Evolutionary conservation across 208 protist species (phyloP), one percentile per base, ranked within the genome.

Genomic region (Leishmania turanica): DNA sequence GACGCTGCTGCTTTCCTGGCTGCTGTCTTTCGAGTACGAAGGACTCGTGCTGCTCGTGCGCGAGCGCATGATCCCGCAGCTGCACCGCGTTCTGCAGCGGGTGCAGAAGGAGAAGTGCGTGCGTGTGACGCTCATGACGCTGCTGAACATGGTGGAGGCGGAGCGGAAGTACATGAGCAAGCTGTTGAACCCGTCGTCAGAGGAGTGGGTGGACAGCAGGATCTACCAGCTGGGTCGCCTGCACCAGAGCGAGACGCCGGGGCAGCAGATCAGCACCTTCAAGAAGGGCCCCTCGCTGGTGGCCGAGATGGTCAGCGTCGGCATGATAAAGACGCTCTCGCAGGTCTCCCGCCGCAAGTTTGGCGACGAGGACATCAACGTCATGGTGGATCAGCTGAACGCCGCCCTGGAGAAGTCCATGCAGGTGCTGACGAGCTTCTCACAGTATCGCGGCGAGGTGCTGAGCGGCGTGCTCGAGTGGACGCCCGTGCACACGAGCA

Each of bases 21-120:
- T 98, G 34, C 85, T 96, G 17, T 96, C 93, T 17, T 98, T 94
- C 65, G 95, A 98, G 82, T 95, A 94, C 86, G 81, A 90, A 53
- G 91, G 93, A 72, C 90, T 96, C 27, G 91, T 96, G 34, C 60
- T 89, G 77, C 85, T 97, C 34, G 89, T 92, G 75, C 68, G 90
- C 53, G 76, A 91, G 51, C 83, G 86, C 42, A 96, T 98, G 84
- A 98, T 98, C 69, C 93, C 93, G 65, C 91, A 97, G 79, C 83
- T 97, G 47, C 93, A 97, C 86, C 90, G 91, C 65, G 91, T 98
- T 27, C 84, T 98, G 54, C 92, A 97, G 79, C 87, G 93, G n/a
- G 84, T 95, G 70, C 93, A 92, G 77, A 98, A 98, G 86, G 96
- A 98, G 82, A 98, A 98, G 89, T 98, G 95, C 78, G 86, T 97